phyloP scores from a whole-genome alignment of 2,329 filamentous ascomycete species.

The Botryotinia convoluta region DNA sequence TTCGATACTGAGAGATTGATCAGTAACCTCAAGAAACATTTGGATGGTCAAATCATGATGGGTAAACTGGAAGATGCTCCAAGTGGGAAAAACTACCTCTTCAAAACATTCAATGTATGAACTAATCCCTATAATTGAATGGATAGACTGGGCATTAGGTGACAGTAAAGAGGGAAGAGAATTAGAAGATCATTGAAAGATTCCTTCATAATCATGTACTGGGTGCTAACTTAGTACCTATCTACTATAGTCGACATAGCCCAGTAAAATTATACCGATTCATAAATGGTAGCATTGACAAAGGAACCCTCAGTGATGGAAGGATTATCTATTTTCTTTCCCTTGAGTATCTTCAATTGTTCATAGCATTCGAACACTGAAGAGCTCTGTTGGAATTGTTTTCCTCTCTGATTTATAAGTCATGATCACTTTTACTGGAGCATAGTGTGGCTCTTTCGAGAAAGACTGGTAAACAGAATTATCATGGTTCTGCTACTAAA shows the following conservation, averaged over 20 bases:
- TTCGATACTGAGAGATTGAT: not conserved
- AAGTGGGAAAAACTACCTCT: not conserved
- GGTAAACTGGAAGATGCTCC: not conserved
- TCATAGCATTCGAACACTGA: not conserved
- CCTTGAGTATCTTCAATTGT: not conserved
- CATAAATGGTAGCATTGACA: not conserved
- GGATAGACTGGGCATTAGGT: not conserved
- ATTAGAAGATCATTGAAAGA: not conserved
- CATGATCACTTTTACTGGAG: not conserved
- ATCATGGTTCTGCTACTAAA: not conserved
- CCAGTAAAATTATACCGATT: not conserved
- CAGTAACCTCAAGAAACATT: not conserved
- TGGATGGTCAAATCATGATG: not conserved
- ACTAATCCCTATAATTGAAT: not conserved
- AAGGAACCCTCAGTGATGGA: not conserved
- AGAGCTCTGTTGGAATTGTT: not conserved
- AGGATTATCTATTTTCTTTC: not conserved
- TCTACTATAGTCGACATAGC: not conserved
- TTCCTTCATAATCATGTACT: not conserved
- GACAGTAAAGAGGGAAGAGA: not conserved
- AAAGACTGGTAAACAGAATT: not conserved
- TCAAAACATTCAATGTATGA: not conserved
- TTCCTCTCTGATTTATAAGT: not conserved
- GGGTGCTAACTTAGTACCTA: not conserved
- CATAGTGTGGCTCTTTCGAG: not conserved